Evolutionary conservation across 2,329 filamentous ascomycete genomes (phyloP).

Genomic region (Lecanicillium sp.): DNA sequence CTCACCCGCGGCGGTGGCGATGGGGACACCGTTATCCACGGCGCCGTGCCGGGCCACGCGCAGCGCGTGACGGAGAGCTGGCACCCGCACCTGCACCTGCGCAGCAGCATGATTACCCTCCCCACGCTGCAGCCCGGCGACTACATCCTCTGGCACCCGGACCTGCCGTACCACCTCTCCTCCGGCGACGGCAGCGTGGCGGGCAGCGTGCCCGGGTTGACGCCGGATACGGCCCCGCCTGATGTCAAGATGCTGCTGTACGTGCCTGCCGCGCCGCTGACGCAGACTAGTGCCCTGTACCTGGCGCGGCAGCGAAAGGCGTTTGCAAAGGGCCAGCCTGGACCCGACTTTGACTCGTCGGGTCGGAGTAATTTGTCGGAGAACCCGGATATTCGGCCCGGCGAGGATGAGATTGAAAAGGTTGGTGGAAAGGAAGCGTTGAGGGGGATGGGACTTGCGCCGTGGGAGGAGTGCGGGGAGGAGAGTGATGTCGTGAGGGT

Average conservation of each 20-base stretch:
- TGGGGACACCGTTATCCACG: conserved; percentile 49
- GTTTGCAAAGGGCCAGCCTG: conserved; percentile 45
- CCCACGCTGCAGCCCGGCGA: conserved; percentile 47
- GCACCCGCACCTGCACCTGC: conserved; percentile 48
- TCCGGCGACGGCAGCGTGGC: conserved; percentile 25
- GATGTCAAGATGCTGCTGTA: conserved; percentile 45
- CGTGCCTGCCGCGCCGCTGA: conserved; percentile 46
- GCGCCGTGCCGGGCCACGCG: conserved; percentile 49
- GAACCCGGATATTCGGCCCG: conserved; percentile 39
- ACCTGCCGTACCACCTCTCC: conserved; percentile 48
- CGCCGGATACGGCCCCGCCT: conserved; percentile 12
- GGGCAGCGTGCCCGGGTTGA: conserved; percentile 22
- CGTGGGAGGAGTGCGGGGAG: conserved; percentile 36
- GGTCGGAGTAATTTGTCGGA: conserved; percentile 41
- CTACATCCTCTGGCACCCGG: conserved; percentile 53
- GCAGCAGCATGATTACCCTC: conserved; percentile 46
- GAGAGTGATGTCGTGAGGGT: conserved; percentile 46
- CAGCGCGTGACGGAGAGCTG: conserved; percentile 50
- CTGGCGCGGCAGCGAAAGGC: conserved; percentile 50
- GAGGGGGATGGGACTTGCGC: conserved; percentile 50
- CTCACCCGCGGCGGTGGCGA: conserved; percentile 41
- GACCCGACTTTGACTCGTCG: conserved; percentile 48
- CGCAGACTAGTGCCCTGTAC: conserved; percentile 50
- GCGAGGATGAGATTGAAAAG: conserved; percentile 42
- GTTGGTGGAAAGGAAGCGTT: conserved; percentile 42